A percentile compares a stretch with the other conserved stretches of the same genome.
phyloP scores from a whole-genome alignment of 225 moss, liverwort and hornwort species.

The Anthoceros angustus region DNA sequence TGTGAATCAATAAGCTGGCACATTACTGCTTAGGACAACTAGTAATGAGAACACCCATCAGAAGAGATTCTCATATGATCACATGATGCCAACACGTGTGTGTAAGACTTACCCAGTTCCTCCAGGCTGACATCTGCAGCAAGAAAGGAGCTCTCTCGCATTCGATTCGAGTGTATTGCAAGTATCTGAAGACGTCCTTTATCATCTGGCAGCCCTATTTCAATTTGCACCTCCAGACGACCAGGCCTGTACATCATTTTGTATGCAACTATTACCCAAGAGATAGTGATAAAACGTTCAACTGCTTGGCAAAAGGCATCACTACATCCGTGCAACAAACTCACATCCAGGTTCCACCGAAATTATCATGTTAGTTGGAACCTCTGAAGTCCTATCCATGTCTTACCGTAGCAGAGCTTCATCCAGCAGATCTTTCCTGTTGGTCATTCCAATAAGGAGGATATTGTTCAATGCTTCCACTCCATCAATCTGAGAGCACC shows the following conservation, averaged over 20 bases:
- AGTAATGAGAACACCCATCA: background rate
- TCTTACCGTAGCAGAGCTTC: slow-evolving; percentile 76
- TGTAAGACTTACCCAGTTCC: slow-evolving; percentile 41
- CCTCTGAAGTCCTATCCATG: too few relatives aligned
- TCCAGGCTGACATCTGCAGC: slow-evolving; percentile 41
- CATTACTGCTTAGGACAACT: background rate
- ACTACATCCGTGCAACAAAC: background rate
- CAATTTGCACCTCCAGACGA: slow-evolving; percentile 97
- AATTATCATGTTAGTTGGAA: too few relatives aligned
- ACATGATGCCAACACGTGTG: background rate
- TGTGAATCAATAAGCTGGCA: too few relatives aligned
- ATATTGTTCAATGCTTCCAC: slow-evolving; percentile 94
- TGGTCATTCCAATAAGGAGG: slow-evolving; percentile 95
- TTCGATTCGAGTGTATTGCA: slow-evolving; percentile 75
- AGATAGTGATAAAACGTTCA: background rate
- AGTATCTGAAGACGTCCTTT: slow-evolving; percentile 80
- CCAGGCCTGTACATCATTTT: slow-evolving; percentile 45
- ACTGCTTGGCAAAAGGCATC: background rate
- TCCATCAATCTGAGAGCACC: slow-evolving; percentile 60
- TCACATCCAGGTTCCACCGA: slow-evolving; percentile 6
- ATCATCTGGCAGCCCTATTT: slow-evolving; percentile 92
- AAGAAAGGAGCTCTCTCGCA: slow-evolving; percentile 79
- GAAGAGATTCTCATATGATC: background rate
- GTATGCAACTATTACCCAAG: background rate
- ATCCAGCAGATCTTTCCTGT: slow-evolving; percentile 93